Evolutionary conservation across 495 filamentous ascomycete species (phyloP).

Genomic region (Cladorrhinum samala): DNA sequence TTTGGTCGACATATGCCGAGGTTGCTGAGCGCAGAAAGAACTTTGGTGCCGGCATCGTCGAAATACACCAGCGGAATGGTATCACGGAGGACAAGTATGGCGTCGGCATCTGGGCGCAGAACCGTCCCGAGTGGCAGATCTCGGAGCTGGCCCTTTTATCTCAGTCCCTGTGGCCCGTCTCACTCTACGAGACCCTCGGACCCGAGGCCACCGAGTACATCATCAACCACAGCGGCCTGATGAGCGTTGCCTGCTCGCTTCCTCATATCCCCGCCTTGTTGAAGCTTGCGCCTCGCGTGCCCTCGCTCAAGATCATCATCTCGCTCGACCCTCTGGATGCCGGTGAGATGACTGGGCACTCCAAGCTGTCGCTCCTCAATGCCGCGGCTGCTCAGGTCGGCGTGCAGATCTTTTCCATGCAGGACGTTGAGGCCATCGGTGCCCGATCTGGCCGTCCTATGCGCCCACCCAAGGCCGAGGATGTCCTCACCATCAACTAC

Average conservation of each 20-base stretch:
- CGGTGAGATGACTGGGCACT: constrained; percentile 70
- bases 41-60: constrained; percentile 79
- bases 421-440: constrained; percentile 71
- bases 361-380: constrained; percentile 71
- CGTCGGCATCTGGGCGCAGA: constrained; percentile 91
- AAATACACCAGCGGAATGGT: constrained; percentile 68
- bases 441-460: constrained; percentile 56
- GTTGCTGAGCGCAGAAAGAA: constrained; percentile 74
- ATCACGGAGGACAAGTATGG: constrained; percentile 65
- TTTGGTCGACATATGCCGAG: constrained; percentile 78
- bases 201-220: constrained; percentile 90
- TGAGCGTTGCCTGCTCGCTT: constrained; percentile 71
- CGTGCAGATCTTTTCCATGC: constrained; percentile 69
- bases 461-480: constrained; percentile 64
- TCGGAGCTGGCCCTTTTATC: constrained; percentile 86
- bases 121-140: constrained; percentile 96
- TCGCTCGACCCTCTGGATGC: constrained; percentile 79
- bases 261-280: constrained; percentile 82
- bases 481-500: constrained; percentile 94
- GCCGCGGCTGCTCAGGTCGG: constrained; percentile 65
- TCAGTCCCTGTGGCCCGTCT: constrained; percentile 83
- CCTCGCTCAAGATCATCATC: constrained; percentile 81
- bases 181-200: constrained; percentile 93
- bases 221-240: constrained; percentile 77
- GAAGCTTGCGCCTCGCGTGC: constrained; percentile 71